Evolutionary conservation across 306 rosid species (phyloP), one percentile per base, ranked within the genome.

Genomic region (Vigna trinervia): DNA sequence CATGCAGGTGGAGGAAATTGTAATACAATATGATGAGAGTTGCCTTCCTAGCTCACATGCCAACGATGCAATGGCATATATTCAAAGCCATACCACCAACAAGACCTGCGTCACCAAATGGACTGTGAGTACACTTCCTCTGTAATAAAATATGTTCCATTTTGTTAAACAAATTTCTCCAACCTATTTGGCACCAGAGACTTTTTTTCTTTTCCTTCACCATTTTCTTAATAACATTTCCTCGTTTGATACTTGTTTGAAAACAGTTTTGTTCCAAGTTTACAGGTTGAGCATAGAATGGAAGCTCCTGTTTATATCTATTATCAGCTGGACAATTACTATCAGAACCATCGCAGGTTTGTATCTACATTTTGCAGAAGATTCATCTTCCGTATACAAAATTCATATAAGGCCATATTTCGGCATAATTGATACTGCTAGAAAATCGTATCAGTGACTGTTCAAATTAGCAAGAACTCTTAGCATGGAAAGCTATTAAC

Each of bases 331-430:
- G 96, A 92, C 20, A 87, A 87, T 86, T 92, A 76, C 87, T 90
- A 84, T 72, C 98, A 94, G 88, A 94, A 94, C 81, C 97, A 94
- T 82, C 94, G 98, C 39, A 85, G 98, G 97, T 93, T 77, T 65
- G 5, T 10, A 10, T 65, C 2, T 19, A 19, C 32, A 15, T 12
- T 34, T 30, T 23, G 6, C 47, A 8, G 23, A 32, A 62, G 7
- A 62, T 7, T 57, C 63, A 11, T 57, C 63, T 17, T 48, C 46
- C 62, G 14, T 22, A 22, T 56, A 9, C 3, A 20, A 56, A 56
- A 9, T 20, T 20, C 6, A 53, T 53, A 19, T 2, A 53, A 19
- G 17, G 28, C 30, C 15, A 22, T 56, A 22, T 22, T 59, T 61
- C 19, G n/a, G 45, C 20, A 6, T 14, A 14, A 20, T 30, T 61